Conservation (phyloP, 208 protist species). For the Leishmania mexicana region DNA sequence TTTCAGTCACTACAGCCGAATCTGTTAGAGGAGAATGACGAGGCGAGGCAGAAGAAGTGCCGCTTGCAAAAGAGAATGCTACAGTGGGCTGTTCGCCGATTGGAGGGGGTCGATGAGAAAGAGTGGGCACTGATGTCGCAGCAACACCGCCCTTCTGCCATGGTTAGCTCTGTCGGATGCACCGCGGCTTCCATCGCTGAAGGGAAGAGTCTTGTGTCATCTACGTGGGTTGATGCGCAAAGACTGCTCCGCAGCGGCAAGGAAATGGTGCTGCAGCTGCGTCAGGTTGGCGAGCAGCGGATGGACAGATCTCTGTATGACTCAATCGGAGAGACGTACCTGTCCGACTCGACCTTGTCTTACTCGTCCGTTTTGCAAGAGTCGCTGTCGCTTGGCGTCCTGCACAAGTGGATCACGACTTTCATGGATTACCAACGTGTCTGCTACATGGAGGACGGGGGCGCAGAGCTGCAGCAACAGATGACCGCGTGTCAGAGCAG, state of each 20-base stretch:
- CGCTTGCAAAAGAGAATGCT: slow-evolving; percentile 24
- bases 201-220: slow-evolving; percentile 16
- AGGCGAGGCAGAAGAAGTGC: slow-evolving; percentile 4
- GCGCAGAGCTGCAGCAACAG: slow-evolving; percentile 45
- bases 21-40: slow-evolving; percentile 6
- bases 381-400: slow-evolving; percentile 26
- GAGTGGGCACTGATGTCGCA: slow-evolving; percentile 25
- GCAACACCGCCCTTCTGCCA: slow-evolving; percentile 13
- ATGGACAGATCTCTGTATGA: slow-evolving; percentile 21
- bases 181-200: slow-evolving; percentile 22
- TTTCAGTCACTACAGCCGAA: slow-evolving; percentile 12
- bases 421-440: slow-evolving; percentile 51
- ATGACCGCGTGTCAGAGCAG: slow-evolving; percentile 31
- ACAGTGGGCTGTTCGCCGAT: slow-evolving; percentile 19
- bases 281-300: slow-evolving; percentile 12
- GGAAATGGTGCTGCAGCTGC: slow-evolving; percentile 15
- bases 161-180: slow-evolving; percentile 20
- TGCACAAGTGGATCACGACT: slow-evolving; percentile 65
- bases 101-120: slow-evolving; percentile 18
- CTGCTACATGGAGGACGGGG: slow-evolving; percentile 35
- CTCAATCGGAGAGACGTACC: slow-evolving; percentile 11
- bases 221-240: slow-evolving; percentile 26
- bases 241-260: slow-evolving; percentile 15
- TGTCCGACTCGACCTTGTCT: slow-evolving; percentile 18
- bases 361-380: slow-evolving; percentile 21